These are phyloP conservation scores for Moesziomyces sp. DNA, from an alignment of 1,284 basidiomycete species.

Conservation along the genomic window DNA sequence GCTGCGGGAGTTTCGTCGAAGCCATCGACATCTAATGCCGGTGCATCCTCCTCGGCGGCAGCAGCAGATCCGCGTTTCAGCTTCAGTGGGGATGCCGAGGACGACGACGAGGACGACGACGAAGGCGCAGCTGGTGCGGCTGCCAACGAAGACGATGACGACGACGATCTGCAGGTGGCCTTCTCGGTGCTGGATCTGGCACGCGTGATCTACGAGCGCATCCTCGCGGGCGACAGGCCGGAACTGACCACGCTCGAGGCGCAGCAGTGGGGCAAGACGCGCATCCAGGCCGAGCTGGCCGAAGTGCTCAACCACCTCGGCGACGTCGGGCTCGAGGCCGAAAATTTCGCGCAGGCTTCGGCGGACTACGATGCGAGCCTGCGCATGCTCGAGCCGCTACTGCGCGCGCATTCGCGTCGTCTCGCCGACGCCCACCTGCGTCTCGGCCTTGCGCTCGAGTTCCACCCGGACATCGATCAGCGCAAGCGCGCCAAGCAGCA, in stretches of 20 bases:
- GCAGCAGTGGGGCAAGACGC: slow-evolving; percentile 36
- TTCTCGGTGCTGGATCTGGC: slow-evolving; percentile 64
- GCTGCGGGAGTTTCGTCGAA: neutral
- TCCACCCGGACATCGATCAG: slow-evolving; percentile 55
- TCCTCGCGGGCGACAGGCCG: slow-evolving; percentile 22
- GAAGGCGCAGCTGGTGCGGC: slow-evolving; percentile 25
- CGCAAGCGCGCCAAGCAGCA: slow-evolving; percentile 50
- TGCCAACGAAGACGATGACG: slow-evolving; percentile 51
- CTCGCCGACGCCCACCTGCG: slow-evolving; percentile 65
- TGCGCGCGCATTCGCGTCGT: slow-evolving; percentile 59
- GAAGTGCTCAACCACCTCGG: slow-evolving; percentile 66
- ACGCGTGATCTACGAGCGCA: slow-evolving; percentile 59
- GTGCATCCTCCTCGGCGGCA: slow-evolving; percentile 18
- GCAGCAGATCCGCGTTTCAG: slow-evolving; percentile 51
- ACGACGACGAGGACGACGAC: slow-evolving; percentile 56
- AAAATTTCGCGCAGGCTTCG: slow-evolving; percentile 66
- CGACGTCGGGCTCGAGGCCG: slow-evolving; percentile 64
- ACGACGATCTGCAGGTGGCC: slow-evolving; percentile 62
- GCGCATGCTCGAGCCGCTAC: slow-evolving; percentile 48
- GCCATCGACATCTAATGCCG: slow-evolving; percentile 17
- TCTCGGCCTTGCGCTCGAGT: slow-evolving; percentile 64
- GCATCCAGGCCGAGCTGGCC: slow-evolving; percentile 56
- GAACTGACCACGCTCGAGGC: slow-evolving; percentile 53
- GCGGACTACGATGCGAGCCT: slow-evolving; percentile 58
- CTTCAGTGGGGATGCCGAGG: slow-evolving; percentile 60